Conservation (phyloP, 371 early-diverging fungal species). For the Cokeromyces recurvatus region DNA sequence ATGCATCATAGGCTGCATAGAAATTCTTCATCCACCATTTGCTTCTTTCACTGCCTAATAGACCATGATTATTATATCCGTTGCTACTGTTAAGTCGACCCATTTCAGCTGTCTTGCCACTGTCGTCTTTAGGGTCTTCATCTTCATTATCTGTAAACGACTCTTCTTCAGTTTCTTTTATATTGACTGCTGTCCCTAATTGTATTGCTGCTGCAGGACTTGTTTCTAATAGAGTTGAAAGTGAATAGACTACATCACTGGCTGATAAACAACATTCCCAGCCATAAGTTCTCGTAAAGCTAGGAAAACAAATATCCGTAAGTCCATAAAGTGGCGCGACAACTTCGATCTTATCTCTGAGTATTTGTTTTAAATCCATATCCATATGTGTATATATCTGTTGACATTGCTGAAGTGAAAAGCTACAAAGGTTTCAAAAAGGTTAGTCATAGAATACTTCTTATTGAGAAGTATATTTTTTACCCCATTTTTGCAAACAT, state of each 20-base stretch:
- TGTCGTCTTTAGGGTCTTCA: conserved; percentile 10
- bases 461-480: not conserved
- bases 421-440: conserved; percentile 31
- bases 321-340: conserved; percentile 79
- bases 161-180: not conserved
- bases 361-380: conserved; percentile 62
- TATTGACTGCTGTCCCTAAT: conserved; percentile 21
- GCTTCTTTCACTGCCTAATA: conserved; percentile 13
- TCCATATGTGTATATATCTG: conserved; percentile 80
- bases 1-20: conserved; percentile 83
- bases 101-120: not conserved
- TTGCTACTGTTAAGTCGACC: not conserved
- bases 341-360: conserved; percentile 59
- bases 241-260: conserved; percentile 76
- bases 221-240: conserved; percentile 72
- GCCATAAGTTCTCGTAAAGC: conserved; percentile 80
- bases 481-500: conserved; percentile 89
- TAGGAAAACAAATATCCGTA: conserved; percentile 68
- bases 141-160: conserved; percentile 11
- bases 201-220: conserved; percentile 44
- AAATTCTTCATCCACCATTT: conserved; percentile 74
- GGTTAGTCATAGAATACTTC: not conserved
- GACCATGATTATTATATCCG: too few relatives aligned
- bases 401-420: conserved; percentile 63
- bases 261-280: conserved; percentile 72